These are phyloP conservation scores for Clavulina sp. DNA, from an alignment of 768 basidiomycete genomes.

Conservation along the genomic window DNA sequence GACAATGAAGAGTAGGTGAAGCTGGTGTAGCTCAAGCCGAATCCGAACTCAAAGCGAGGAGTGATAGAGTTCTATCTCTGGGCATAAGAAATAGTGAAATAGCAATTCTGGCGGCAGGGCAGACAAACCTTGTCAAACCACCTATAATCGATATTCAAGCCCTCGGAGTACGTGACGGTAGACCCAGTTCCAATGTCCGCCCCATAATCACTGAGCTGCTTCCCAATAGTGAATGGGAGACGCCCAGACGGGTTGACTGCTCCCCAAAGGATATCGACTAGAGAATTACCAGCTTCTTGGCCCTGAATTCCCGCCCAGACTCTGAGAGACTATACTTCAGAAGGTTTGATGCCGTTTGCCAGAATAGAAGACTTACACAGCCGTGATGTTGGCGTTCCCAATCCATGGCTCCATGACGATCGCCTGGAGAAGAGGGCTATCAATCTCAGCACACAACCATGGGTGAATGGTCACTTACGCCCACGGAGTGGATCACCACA, in stretches of 20 bases:
- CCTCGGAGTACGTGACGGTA: constrained; percentile 54
- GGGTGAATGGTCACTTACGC: too few species aligned
- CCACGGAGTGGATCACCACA: constrained; percentile 64
- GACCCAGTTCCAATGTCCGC: constrained; percentile 21
- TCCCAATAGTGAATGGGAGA: constrained; percentile 26
- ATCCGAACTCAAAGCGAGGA: constrained; percentile 34
- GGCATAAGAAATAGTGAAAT: background rate
- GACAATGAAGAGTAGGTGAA: constrained; percentile 34
- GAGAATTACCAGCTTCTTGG: constrained; percentile 47
- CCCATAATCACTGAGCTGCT: constrained; percentile 20
- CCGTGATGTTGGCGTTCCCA: constrained; percentile 46
- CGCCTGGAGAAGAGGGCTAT: constrained; percentile 19
- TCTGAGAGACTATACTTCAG: constrained; percentile 20
- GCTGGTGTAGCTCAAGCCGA: constrained; percentile 37
- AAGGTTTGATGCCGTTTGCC: background rate
- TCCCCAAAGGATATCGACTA: constrained; percentile 66
- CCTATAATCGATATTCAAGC: constrained; percentile 40
- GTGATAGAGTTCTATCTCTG: constrained; percentile 20
- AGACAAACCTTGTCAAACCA: constrained; percentile 30
- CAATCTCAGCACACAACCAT: background rate
- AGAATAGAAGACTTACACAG: constrained; percentile 33
- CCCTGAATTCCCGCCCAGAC: constrained; percentile 43
- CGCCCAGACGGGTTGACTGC: constrained; percentile 43
- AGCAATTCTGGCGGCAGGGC: background rate
- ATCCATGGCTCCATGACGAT: constrained; percentile 55